Percentiles rank a stretch among this genome's conserved stretches.
These are phyloP conservation scores for Didymella exigua DNA, from an alignment of 2,329 filamentous ascomycete species.

Conservation along the genomic window DNA sequence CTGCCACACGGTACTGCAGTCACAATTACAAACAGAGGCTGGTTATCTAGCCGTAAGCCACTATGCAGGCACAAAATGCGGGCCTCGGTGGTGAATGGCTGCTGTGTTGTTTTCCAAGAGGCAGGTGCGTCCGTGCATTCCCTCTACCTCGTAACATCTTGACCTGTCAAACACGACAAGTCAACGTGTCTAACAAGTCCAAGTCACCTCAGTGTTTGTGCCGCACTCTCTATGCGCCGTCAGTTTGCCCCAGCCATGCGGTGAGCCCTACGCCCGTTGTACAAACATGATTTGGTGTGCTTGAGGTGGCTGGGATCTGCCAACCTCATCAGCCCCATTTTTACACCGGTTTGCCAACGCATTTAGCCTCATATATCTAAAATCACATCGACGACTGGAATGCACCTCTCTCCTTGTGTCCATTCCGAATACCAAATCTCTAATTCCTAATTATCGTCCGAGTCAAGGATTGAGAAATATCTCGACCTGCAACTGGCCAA, in stretches of 20 bases:
- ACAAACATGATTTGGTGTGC: conserved; percentile 31
- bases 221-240: conserved; percentile 7
- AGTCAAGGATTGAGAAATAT: not conserved
- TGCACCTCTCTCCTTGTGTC: not conserved
- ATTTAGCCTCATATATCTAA: conserved; percentile 2
- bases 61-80: not conserved
- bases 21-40: not conserved
- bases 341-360: conserved; percentile 19
- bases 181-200: not conserved
- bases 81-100: not conserved
- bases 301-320: conserved; percentile 30
- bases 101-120: not conserved
- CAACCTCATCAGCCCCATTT: conserved; percentile 31
- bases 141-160: not conserved
- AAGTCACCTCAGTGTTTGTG: not conserved
- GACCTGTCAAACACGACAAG: not conserved
- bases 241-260: conserved; percentile 25
- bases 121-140: not conserved
- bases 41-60: not conserved
- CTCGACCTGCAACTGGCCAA: conserved; percentile 6
- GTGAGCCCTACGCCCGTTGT: conserved; percentile 17
- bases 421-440: not conserved
- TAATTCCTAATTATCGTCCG: not conserved
- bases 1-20: not conserved
- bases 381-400: not conserved